Conservation (phyloP, 495 filamentous ascomycete genomes). For the Penicillium cinerascens region DNA sequence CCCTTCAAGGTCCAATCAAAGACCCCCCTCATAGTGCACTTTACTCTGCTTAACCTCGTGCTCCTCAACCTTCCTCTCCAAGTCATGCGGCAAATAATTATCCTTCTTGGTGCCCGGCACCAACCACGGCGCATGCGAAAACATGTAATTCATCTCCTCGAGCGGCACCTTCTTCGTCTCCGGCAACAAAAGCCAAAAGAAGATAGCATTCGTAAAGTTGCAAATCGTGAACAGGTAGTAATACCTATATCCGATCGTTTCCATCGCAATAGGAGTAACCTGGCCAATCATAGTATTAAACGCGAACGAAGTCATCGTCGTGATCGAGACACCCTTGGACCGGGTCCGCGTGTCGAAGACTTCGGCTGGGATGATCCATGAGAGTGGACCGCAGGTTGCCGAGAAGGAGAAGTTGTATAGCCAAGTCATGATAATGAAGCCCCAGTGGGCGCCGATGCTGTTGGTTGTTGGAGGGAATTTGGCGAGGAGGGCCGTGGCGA, state of each 20-base stretch:
- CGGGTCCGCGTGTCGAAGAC: conserved; percentile 68
- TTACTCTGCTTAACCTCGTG: conserved; percentile 33
- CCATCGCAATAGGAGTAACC: conserved; percentile 60
- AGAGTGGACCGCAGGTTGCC: conserved; percentile 58
- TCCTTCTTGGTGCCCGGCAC: conserved; percentile 47
- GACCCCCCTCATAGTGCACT: conserved; percentile 20
- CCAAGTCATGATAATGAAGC: conserved; percentile 71
- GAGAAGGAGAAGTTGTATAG: conserved; percentile 68
- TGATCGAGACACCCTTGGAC: conserved; percentile 63
- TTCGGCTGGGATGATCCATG: conserved; percentile 65
- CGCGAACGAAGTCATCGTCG: conserved; percentile 61
- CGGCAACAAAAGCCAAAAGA: conserved; percentile 61
- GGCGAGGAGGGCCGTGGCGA: conserved; percentile 48
- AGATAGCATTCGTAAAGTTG: conserved; percentile 54
- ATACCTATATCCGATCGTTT: conserved; percentile 46
- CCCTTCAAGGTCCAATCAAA: background rate
- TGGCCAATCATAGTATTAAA: conserved; percentile 76
- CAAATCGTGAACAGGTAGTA: conserved; percentile 57
- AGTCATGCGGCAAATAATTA: conserved; percentile 34
- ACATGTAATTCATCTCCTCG: conserved; percentile 69
- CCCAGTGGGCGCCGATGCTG: conserved; percentile 62
- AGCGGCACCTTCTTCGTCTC: conserved; percentile 64
- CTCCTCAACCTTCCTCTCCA: conserved; percentile 38
- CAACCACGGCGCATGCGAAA: conserved; percentile 65
- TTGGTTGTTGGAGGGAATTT: conserved; percentile 49